phyloP scores from a whole-genome alignment of 371 early-diverging fungal genomes.

The Syncephalastrum monosporum region DNA sequence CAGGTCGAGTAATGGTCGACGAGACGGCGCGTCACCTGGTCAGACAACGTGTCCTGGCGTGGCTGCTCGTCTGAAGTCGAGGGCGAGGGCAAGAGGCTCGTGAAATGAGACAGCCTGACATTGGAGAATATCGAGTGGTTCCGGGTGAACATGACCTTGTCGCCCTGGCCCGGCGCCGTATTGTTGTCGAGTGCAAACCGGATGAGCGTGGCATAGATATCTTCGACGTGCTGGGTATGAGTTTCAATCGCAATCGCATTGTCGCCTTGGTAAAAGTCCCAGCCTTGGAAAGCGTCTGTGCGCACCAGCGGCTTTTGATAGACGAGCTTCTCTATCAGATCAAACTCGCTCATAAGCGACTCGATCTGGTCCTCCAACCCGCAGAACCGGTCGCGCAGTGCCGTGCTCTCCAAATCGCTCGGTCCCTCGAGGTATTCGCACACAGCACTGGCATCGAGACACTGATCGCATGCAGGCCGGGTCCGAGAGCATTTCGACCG shows the following conservation, averaged over 20 bases:
- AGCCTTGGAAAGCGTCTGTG: constrained; percentile 14
- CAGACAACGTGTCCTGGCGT: constrained; percentile 8
- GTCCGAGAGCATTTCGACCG: constrained; percentile 47
- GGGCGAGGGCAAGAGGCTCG: constrained; percentile 28
- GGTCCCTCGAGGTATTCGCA: constrained; percentile 45
- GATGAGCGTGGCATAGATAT: constrained; percentile 35
- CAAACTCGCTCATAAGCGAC: constrained; percentile 36
- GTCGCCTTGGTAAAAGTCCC: constrained; percentile 23
- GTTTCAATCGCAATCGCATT: constrained; percentile 38
- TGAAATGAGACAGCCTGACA: constrained; percentile 43
- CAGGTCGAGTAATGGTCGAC: constrained; percentile 36
- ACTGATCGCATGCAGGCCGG: constrained; percentile 42
- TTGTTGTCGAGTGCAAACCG: constrained; percentile 44
- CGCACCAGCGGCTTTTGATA: constrained; percentile 3
- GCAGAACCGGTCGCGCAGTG: constrained; percentile 42
- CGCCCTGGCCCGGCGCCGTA: not conserved
- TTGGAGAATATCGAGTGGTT: constrained; percentile 41
- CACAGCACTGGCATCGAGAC: constrained; percentile 25
- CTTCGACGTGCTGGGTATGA: constrained; percentile 36
- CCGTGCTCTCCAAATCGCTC: constrained; percentile 49
- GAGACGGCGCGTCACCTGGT: constrained; percentile 5
- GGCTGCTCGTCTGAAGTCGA: constrained; percentile 7
- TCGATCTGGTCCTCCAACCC: constrained; percentile 47
- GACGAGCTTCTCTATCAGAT: constrained; percentile 34
- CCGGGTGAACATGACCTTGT: constrained; percentile 20